A percentile compares a stretch with the other conserved stretches of the same genome.
phyloP scores from a whole-genome alignment of 768 basidiomycete species.

The Russula sp. region DNA sequence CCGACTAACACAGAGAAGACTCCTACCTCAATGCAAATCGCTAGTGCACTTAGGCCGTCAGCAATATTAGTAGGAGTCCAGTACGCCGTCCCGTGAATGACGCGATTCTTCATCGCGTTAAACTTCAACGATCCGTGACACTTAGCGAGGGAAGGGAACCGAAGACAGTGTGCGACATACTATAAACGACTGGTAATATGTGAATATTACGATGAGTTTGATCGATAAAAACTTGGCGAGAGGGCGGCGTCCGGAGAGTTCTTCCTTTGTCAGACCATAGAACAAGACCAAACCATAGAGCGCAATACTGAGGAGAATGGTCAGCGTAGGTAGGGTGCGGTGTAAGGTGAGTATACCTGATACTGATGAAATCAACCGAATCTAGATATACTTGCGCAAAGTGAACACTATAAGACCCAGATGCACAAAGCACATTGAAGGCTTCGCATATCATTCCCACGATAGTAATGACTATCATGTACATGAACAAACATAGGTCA shows the following conservation, averaged over 20 bases:
- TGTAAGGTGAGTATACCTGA: conserved; percentile 43
- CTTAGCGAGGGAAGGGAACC: no score
- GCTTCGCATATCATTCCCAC: conserved; percentile 73
- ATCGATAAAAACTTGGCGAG: conserved; percentile 81
- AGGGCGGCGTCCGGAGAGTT: conserved; percentile 65
- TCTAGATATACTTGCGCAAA: conserved; percentile 68
- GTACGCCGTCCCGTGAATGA: conserved; percentile 71
- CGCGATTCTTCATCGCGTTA: conserved; percentile 51
- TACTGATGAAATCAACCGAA: conserved; percentile 71
- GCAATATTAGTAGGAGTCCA: conserved; percentile 84
- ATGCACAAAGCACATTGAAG: conserved; percentile 60
- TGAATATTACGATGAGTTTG: conserved; percentile 83
- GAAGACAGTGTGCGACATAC: conserved; percentile 28
- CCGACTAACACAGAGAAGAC: neutral
- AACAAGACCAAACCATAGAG: conserved; percentile 81
- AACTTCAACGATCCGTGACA: conserved; percentile 41
- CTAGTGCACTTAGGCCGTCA: conserved; percentile 74
- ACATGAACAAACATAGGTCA: conserved; percentile 1
- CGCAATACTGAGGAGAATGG: conserved; percentile 46
- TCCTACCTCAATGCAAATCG: conserved; percentile 73
- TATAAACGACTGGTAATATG: conserved; percentile 79
- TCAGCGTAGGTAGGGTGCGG: neutral
- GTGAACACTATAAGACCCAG: conserved; percentile 47
- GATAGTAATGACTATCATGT: conserved; percentile 47
- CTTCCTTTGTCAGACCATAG: conserved; percentile 74